Evolutionary conservation across 2,329 filamentous ascomycete species (phyloP), one percentile per base, ranked within the genome.

Genomic region (Ophiostoma quercus): DNA sequence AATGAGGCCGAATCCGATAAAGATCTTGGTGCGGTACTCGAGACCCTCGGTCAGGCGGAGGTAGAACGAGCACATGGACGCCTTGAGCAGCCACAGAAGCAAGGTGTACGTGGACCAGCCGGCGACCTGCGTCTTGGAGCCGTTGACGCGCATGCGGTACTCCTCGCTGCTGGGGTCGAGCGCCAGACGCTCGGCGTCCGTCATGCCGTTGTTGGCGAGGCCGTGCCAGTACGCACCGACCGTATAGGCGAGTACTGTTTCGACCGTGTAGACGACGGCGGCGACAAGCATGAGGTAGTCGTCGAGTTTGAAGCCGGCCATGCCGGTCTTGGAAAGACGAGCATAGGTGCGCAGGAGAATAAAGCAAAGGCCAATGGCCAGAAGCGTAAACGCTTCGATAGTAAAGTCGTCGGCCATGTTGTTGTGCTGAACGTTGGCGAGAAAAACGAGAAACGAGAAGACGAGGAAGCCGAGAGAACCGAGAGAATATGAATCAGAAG

Each of bases 251-350:
- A 78, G 73, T 2, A 73, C 71, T 1, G 76, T 77, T 32, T 78
- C 76, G 29, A 71, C 71, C 6, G 76, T 68, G 60, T 74, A 73
- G 43, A 71, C 66, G 1, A 71, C 84, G 71, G 81, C 80, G 5
- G 83, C 85, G 22, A 86, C n/a, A 63, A 83, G 76, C 77, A 88
- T 86, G 39, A 89, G 75, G 73, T 85, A 88, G 72, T 90, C 87
- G 75, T 89, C 87, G 0, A 81, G 79, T 73, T 82, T 80, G 69
- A 89, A 81, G n/a, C 80, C 79, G 69, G 76, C 78, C 51, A 82
- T 77, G 16, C 87, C 86, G 1, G 83, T 82, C 12, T 79, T 77
- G 41, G 75, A 79, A 73, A 83, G 78, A 66, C 87, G 80, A 11
- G 84, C 81, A 68, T 80, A 82, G 1, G 82, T 81, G 41, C 87